phyloP scores from a whole-genome alignment of 176 grass and related monocot species.

The Oryza australiensis region DNA sequence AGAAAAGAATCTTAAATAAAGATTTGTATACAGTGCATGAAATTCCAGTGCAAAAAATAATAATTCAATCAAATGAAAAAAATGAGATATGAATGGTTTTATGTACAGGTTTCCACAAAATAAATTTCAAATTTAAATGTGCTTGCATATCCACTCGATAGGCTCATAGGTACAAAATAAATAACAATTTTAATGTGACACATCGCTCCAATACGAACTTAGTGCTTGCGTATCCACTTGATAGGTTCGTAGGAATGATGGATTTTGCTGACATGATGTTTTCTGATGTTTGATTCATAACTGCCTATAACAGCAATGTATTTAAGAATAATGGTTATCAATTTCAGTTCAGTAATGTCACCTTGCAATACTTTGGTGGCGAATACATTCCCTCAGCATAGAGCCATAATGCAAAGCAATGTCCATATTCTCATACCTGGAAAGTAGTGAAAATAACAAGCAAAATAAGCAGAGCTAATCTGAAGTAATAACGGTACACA shows the following conservation, averaged over 20 bases:
- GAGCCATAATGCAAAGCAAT: conserved; percentile 97
- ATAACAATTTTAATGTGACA: background rate
- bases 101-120: background rate
- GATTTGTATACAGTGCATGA: background rate
- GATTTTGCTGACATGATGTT: conserved; percentile 4
- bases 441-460: conserved; percentile 13
- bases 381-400: conserved; percentile 99
- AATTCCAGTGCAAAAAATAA: background rate
- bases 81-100: background rate
- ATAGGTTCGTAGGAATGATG: background rate
- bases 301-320: background rate
- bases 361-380: conserved; percentile 97
- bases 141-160: no score
- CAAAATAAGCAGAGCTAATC: conserved; percentile 10
- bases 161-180: background rate
- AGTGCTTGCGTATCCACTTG: conserved; percentile 5
- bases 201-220: background rate
- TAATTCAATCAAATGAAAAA: no score
- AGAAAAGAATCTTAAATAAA: background rate
- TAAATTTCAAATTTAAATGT: background rate
- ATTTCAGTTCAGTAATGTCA: conserved; percentile 38
- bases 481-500: conserved; percentile 20
- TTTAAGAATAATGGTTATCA: conserved; percentile 2
- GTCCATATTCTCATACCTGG: conserved; percentile 93
- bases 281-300: background rate